Evolutionary conservation across 1,284 basidiomycete species (phyloP), one percentile per base, ranked within the genome.

Genomic region (Cutaneotrichosporon sp.): DNA sequence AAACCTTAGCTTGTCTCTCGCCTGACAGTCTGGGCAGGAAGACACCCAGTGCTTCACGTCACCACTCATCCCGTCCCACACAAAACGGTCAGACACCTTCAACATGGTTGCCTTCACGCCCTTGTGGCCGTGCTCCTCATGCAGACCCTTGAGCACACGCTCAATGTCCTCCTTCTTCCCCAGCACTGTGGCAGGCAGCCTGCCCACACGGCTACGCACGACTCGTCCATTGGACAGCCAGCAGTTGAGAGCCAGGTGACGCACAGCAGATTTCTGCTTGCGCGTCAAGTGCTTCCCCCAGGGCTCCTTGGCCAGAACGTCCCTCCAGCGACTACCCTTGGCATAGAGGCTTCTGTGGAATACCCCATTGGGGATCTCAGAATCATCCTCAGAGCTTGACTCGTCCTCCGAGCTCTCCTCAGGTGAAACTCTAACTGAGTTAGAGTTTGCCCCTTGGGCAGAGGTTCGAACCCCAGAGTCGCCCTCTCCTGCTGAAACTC

Each of bases 21-120:
- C 53, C n/a, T 54, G 53, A 22, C 53, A 54, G 14, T 38, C 53
- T 1, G 33, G 11, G 53, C 53, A 54, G 13, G 31, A 36, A 33
- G 4, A n/a, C 6, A 38, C 8, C 53, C 53, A 54, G 6, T 38
- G 22, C 20, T 54, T 42, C 10, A 36, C 18, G 24, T 10, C 31
- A 13, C 22, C 22, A 7, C 10, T 38, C n/a, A 24, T 24, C 31
- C 38, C 33, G 31, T 25, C 22, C 34, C 52, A 54, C n/a, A 33
- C n/a, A 27, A 54, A 54, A 9, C 52, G 33, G 31, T 54, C 52
- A 7, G 34, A 8, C 34, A 34, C 18, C 52, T 36, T 38, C 52
- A 11, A 9, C 10, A 20, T 33, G 7, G 52, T 54, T 3, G 34
- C 52, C 14, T 16, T 36, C 18, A 31, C 27, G 31, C 49, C 49